Evolutionary conservation across 805 yeast genomes (phyloP).

Genomic region (Saturnispora sekii): DNA sequence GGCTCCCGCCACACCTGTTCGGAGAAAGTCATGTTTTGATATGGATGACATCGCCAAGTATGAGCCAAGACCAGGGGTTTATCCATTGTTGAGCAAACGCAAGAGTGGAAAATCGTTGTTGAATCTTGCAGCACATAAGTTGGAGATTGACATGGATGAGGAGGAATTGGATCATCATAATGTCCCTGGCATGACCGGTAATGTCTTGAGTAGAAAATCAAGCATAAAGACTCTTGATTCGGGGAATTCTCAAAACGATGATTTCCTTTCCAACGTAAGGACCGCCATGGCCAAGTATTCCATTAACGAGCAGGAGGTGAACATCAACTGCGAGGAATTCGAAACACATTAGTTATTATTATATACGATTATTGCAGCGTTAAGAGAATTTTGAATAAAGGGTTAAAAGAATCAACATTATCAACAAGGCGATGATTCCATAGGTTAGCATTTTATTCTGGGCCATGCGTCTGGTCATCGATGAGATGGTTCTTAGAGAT

Average conservation of each 20-base stretch:
- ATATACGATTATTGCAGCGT: neutral
- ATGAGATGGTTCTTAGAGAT: conserved; percentile 72
- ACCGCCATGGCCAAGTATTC: conserved; percentile 31
- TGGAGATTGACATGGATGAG: conserved; percentile 46
- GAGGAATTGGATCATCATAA: conserved; percentile 37
- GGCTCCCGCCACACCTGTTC: conserved; percentile 31
- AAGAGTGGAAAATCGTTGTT: conserved; percentile 66
- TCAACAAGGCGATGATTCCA: conserved; percentile 82
- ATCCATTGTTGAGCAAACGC: conserved; percentile 41
- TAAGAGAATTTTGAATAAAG: conserved; percentile 73
- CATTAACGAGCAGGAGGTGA: conserved; percentile 29
- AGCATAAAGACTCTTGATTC: conserved; percentile 23
- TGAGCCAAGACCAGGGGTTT: conserved; percentile 34
- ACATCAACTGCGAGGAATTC: conserved; percentile 45
- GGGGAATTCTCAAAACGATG: conserved; percentile 18
- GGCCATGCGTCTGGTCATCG: conserved; percentile 88
- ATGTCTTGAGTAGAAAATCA: conserved; percentile 20
- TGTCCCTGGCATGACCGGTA: conserved; percentile 20
- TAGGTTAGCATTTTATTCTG: conserved; percentile 86
- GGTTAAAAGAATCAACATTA: conserved; percentile 72
- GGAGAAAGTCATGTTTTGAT: conserved; percentile 21
- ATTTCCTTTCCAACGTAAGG: conserved; percentile 33
- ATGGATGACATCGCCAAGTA: conserved; percentile 32
- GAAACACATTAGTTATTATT: conserved; percentile 29
- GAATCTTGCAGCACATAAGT: conserved; percentile 54